Conservation (phyloP, 2,329 filamentous ascomycete species). For the Stagonosporopsis tanaceti region DNA sequence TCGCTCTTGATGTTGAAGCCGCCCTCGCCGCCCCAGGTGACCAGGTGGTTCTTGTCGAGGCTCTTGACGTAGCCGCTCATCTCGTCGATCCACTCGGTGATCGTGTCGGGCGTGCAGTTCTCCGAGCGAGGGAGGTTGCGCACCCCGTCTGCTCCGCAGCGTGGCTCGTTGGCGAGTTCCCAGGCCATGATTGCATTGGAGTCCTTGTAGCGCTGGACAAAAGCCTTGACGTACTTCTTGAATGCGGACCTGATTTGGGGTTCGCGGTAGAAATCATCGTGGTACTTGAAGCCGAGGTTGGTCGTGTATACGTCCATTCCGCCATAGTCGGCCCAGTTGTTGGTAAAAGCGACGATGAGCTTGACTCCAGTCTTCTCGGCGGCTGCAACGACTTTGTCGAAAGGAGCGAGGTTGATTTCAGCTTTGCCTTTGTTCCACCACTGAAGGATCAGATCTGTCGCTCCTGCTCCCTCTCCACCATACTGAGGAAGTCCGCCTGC, state of each 20-base stretch:
- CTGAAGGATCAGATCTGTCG: constrained; percentile 58
- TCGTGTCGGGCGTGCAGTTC: constrained; percentile 48
- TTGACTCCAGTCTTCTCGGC: constrained; percentile 61
- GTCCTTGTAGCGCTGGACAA: constrained; percentile 59
- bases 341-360: constrained; percentile 63
- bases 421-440: constrained; percentile 55
- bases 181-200: constrained; percentile 62
- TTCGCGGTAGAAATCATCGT: constrained; percentile 58
- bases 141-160: constrained; percentile 38
- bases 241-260: constrained; percentile 62
- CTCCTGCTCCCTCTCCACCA: constrained; percentile 58
- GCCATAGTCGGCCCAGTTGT: constrained; percentile 68
- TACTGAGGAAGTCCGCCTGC: constrained; percentile 60
- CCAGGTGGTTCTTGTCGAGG: constrained; percentile 61
- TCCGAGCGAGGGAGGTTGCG: constrained; percentile 41
- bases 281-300: constrained; percentile 62
- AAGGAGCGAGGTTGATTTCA: constrained; percentile 55
- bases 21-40: constrained; percentile 63
- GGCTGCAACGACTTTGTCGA: constrained; percentile 62
- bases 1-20: constrained; percentile 40
- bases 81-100: constrained; percentile 61
- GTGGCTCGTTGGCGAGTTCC: constrained; percentile 62
- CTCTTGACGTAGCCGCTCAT: constrained; percentile 64
- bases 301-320: constrained; percentile 68
- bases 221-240: constrained; percentile 58